Conservation (phyloP, 495 filamentous ascomycete genomes). For the Neurospora sublineolata region DNA sequence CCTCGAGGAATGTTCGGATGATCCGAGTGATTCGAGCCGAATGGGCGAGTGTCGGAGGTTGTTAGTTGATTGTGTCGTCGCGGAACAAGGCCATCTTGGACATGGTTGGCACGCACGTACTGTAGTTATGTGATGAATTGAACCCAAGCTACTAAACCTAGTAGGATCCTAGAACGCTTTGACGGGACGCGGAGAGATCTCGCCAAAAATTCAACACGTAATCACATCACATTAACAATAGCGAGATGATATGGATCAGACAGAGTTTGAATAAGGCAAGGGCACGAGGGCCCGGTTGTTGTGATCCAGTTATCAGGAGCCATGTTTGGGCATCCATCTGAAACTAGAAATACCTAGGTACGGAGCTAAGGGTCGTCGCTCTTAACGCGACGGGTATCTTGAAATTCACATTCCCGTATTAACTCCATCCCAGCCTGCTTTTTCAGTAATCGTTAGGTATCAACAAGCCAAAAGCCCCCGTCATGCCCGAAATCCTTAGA, state of each 20-base stretch:
- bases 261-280: not conserved
- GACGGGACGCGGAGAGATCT: not conserved
- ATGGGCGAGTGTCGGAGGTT: not conserved
- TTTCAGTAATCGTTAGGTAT: constrained; percentile 9
- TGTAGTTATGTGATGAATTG: not conserved
- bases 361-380: not conserved
- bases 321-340: not conserved
- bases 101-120: not conserved
- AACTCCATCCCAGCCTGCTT: constrained; percentile 21
- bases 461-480: constrained; percentile 18
- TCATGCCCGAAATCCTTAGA: constrained; percentile 4
- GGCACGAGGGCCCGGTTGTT: not conserved
- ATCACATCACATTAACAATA: not conserved
- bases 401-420: not conserved
- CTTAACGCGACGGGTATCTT: not conserved
- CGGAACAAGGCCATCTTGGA: not conserved
- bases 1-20: not conserved
- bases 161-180: not conserved
- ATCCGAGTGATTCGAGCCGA: not conserved
- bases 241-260: not conserved
- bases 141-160: not conserved
- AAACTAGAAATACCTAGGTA: not conserved
- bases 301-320: not conserved
- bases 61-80: not conserved
- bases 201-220: not conserved